Evolutionary conservation across 164 flowering plant genomes (phyloP), one percentile per base, ranked within the genome.

Genomic region (Liquidambar formosana): DNA sequence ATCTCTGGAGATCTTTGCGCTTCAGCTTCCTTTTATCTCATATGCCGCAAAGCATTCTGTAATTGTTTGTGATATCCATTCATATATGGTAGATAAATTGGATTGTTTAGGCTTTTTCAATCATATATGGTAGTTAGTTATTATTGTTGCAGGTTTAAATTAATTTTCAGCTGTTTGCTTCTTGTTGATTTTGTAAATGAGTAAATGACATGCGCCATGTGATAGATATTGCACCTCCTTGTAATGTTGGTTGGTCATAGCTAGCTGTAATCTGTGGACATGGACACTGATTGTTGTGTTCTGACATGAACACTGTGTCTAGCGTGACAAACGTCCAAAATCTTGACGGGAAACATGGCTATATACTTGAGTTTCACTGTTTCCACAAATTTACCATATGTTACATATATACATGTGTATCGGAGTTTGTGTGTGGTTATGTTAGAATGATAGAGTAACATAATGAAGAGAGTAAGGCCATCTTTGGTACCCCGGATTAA

Each of bases 21-120:
- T 52, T 74, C 57, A 65, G 26, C 46, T 22, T 60, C 45, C 53
- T 57, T 59, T 10, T 33, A 5, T 47, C 46, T 57, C 60, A 41
- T 10, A 28, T 67, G 3, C 27, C 21, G 27, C 16, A 33, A 58
- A 27, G 19, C 11, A 9, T 28, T 23, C 49, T 43, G 1, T 15
- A 4, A 19, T 23, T 15, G 8, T 11, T 67, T 25, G 27, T 53
- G 33, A n/a, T 21, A 57, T 57, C 23, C 22, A 18, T 16, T 49
- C 33, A 47, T 49, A 25, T 10, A 8, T 48, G 41, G 14, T 47
- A 16, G 22, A 8, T 52, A 12, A 15, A 64, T 23, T 49, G n/a
- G 3, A 11, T 51, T 28, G 33, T 43, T 48, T 16, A 63, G 33
- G 21, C 12, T 5, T 64, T 63, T 22, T 63, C 13, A 12, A 49